Evolutionary conservation across 2,329 filamentous ascomycete species (phyloP), one percentile per base, ranked within the genome.

Genomic region (Ophiostoma himal-ulmi): DNA sequence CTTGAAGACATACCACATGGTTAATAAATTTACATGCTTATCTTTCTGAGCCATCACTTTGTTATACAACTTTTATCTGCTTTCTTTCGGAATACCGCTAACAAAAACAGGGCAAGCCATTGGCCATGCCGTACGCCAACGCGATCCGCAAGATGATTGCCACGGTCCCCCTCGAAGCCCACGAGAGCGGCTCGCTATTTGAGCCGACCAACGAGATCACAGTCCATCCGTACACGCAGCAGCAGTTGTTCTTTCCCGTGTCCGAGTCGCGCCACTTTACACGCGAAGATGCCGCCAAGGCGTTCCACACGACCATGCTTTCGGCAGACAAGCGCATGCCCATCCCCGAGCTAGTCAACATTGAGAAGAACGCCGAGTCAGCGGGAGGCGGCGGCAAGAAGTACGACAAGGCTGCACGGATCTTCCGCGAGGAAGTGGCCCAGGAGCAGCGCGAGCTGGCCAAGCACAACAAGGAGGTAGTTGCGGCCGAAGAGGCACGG

Each of bases 1-100:
- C 94, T 97, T 96, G 85, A 97, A 97, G 94, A 98, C 94, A 89
- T 80, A 83, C 71, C 70, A 79, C 88, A 89, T 95, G 92, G 92
- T 97, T 94, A 94, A 84, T 90, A 86, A 67, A 14, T 72, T 72
- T 73, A 68, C 72, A 74, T 74, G 73, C 83, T 83, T 87, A 86
- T 85, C 85, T 87, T 89, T 89, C 84, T 86, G 85, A 88, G 84
- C 87, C 87, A 73, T 71, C 74, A 70, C 36, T 39, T 48, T 69
- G 1, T 70, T 75, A 73, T 57, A 71, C 73, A 68, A 39, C 30
- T 30, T 3, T 48, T 60, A 1, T 5, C 8, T 37, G 8, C 13
- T 34, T 8, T 60, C 39, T 11, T 22, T 30, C 13, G 13, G 52
- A 57, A 10, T 26, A 26, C 10, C 13, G 60, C 69, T 70, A 44